phyloP scores from a whole-genome alignment of 345 rosid genomes.

The Bruguiera gymnorhiza region DNA sequence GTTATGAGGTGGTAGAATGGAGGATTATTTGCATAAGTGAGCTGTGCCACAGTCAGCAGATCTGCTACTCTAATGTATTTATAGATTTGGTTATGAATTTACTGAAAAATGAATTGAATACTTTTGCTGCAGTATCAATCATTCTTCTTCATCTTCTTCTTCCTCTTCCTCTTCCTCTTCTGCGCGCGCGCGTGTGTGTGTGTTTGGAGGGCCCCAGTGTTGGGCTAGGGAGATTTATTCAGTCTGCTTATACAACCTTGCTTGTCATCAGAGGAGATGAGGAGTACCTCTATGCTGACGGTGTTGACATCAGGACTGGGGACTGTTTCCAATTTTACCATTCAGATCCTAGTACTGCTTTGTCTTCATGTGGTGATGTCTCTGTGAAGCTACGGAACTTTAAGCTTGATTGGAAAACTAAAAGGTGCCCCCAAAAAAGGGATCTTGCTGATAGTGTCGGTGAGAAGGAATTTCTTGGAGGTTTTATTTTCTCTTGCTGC shows the following conservation, averaged over 20 bases:
- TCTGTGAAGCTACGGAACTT: conserved; percentile 35
- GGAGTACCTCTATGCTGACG: conserved; percentile 52
- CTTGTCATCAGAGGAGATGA: conserved; percentile 54
- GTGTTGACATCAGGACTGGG: conserved; percentile 55
- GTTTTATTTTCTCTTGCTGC: conserved; percentile 53
- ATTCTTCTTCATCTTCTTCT: background rate
- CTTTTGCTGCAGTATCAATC: background rate
- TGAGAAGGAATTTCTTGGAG: conserved; percentile 54
- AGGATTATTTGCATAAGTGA: too few relatives aligned
- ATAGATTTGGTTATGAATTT: background rate
- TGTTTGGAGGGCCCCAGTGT: too few relatives aligned
- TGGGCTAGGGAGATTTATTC: too few relatives aligned
- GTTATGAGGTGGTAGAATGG: too few relatives aligned
- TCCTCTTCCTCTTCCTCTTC: background rate
- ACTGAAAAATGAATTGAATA: background rate
- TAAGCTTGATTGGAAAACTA: conserved; percentile 32
- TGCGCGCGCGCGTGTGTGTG: too few relatives aligned
- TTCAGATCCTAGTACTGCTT: conserved; percentile 42
- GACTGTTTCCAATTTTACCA: conserved; percentile 65
- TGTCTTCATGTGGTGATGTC: conserved; percentile 34
- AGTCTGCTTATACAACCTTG: too few relatives aligned
- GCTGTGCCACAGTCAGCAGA: too few relatives aligned
- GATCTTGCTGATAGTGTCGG: background rate
- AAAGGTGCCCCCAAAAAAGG: conserved; percentile 9
- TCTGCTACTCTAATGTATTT: background rate